phyloP scores from a whole-genome alignment of 768 basidiomycete species.

The Hygrocybe coccinea region DNA sequence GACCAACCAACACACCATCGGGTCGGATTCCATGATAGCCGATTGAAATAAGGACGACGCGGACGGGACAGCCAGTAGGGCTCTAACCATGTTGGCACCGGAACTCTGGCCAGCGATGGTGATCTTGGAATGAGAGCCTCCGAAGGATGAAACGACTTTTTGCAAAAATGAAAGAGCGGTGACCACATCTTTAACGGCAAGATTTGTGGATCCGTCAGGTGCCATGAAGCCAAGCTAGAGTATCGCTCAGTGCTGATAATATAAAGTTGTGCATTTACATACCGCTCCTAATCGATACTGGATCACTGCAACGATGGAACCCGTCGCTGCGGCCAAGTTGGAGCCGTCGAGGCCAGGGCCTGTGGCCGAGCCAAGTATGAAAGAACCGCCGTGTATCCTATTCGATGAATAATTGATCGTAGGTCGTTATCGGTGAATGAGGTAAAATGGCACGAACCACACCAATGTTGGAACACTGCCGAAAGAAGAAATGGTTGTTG shows the following conservation, averaged over 20 bases:
- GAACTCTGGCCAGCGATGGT: conserved; percentile 81
- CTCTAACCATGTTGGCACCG: conserved; percentile 73
- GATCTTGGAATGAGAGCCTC: conserved; percentile 59
- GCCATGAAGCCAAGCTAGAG: conserved; percentile 68
- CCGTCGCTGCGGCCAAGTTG: conserved; percentile 60
- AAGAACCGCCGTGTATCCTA: conserved; percentile 88
- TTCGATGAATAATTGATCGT: neutral
- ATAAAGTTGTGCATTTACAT: conserved; percentile 24
- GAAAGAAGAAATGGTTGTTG: conserved; percentile 27
- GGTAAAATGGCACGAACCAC: conserved; percentile 42
- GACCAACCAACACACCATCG: conserved; percentile 52
- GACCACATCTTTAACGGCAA: conserved; percentile 65
- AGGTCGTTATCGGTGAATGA: neutral
- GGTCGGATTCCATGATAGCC: conserved; percentile 82
- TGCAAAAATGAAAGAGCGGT: conserved; percentile 61
- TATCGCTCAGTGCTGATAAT: conserved; percentile 1
- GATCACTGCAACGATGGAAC: conserved; percentile 73
- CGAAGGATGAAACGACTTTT: conserved; percentile 54
- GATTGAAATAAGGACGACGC: conserved; percentile 68
- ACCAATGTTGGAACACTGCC: conserved; percentile 49
- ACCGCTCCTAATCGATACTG: conserved; percentile 83
- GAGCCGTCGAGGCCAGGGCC: conserved; percentile 74
- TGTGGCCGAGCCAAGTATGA: conserved; percentile 63
- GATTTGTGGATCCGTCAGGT: conserved; percentile 64
- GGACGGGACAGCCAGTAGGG: conserved; percentile 67